A percentile compares a stretch with the other conserved stretches of the same genome.
Evolutionary conservation across 2,329 filamentous ascomycete species (phyloP).

Genomic region (Microcyclosporella mali): DNA sequence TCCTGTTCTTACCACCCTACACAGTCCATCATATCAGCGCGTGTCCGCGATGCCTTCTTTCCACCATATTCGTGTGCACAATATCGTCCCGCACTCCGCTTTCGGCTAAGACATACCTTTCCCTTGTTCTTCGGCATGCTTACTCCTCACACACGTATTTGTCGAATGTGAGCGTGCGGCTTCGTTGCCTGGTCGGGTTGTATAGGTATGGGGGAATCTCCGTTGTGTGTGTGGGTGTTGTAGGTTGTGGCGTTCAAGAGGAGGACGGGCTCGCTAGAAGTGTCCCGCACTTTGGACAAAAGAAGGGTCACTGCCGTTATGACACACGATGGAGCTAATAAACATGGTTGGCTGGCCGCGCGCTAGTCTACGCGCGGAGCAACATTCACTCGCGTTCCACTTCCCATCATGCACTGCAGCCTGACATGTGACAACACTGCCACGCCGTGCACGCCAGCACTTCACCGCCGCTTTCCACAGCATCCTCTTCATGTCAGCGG

Average conservation of each 20-base stretch:
- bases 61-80: not conserved
- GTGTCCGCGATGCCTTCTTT: slow-evolving; percentile 1
- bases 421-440: slow-evolving; percentile 1
- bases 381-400: slow-evolving; percentile 1
- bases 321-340: not conserved
- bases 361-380: not conserved
- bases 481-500: slow-evolving; percentile 6
- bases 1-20: slow-evolving; percentile 90
- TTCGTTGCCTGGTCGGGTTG: slow-evolving; percentile 21
- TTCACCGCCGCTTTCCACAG: too few species aligned
- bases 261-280: not conserved
- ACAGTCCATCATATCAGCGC: slow-evolving; percentile 37
- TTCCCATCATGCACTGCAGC: not conserved
- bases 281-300: not conserved
- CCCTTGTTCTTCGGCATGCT: slow-evolving; percentile 99
- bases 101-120: slow-evolving; percentile 61
- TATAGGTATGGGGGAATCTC: too few species aligned
- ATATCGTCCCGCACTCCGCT: slow-evolving; percentile 9
- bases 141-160: slow-evolving; percentile 18
- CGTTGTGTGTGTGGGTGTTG: not conserved
- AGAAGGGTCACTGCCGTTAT: slow-evolving; percentile 1
- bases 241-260: slow-evolving; percentile 6
- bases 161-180: slow-evolving; percentile 17
- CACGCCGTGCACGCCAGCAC: not conserved
- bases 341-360: not conserved